phyloP scores from a whole-genome alignment of 345 rosid genomes.

The Eucalyptus regnans region DNA sequence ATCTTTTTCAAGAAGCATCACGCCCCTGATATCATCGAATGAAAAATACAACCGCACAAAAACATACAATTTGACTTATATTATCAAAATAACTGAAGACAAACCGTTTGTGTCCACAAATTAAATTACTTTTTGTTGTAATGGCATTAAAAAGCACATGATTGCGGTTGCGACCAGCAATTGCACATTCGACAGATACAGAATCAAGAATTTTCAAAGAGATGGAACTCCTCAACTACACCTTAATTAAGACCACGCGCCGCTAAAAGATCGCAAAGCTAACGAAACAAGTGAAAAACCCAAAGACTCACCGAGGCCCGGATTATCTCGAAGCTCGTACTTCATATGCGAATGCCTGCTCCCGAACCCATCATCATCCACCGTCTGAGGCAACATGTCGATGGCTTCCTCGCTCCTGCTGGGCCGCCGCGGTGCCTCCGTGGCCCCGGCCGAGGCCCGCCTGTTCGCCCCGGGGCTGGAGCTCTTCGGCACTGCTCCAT shows the following conservation, averaged over 20 bases:
- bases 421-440: conserved; percentile 36
- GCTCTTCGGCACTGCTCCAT: conserved; percentile 52
- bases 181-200: background rate
- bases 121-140: background rate
- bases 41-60: background rate
- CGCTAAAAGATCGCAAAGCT: background rate
- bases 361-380: conserved; percentile 50
- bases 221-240: background rate
- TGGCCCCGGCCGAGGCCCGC: conserved; percentile 10
- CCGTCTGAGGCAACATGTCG: conserved; percentile 49
- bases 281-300: background rate
- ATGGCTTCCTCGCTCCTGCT: conserved; percentile 45
- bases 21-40: background rate
- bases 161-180: background rate
- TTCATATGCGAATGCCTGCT: conserved; percentile 72
- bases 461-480: conserved; percentile 36
- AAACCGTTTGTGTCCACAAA: background rate
- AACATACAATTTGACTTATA: background rate
- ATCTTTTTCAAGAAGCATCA: background rate
- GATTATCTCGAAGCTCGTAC: conserved; percentile 82
- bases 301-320: conserved; percentile 74
- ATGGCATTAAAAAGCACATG: background rate
- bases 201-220: background rate
- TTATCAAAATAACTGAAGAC: background rate
- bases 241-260: background rate